Evolutionary conservation across 2,329 filamentous ascomycete genomes (phyloP).

Genomic region (Venturia pyrina): DNA sequence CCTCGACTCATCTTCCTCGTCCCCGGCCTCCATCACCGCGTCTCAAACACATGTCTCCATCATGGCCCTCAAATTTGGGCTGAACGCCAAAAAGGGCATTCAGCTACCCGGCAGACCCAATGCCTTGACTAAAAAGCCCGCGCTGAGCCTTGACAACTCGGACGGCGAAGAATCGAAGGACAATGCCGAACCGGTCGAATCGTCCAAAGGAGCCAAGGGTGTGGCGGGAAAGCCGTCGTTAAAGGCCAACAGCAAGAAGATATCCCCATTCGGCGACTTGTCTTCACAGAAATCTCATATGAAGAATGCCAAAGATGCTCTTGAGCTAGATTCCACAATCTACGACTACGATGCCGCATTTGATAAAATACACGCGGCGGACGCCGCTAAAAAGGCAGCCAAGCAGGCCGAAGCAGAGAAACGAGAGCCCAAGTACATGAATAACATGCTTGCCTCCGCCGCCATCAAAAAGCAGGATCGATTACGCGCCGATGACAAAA

Average conservation of each 20-base stretch:
- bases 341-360: slow-evolving; percentile 83
- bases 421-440: slow-evolving; percentile 69
- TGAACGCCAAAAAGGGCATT: slow-evolving; percentile 6
- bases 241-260: slow-evolving; percentile 23
- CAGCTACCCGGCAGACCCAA: slow-evolving; percentile 23
- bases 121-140: slow-evolving; percentile 26
- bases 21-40: neutral
- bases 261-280: slow-evolving; percentile 49
- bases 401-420: slow-evolving; percentile 45
- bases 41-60: neutral
- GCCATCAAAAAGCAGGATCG: slow-evolving; percentile 69
- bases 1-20: neutral
- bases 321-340: slow-evolving; percentile 59
- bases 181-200: slow-evolving; percentile 35
- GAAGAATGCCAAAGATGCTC: slow-evolving; percentile 54
- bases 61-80: slow-evolving; percentile 12
- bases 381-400: slow-evolving; percentile 46
- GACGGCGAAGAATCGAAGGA: slow-evolving; percentile 39
- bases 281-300: slow-evolving; percentile 54
- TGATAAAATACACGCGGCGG: slow-evolving; percentile 56
- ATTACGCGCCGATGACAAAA: slow-evolving; percentile 69
- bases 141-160: slow-evolving; percentile 44
- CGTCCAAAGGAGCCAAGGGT: slow-evolving; percentile 18
- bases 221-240: slow-evolving; percentile 22
- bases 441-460: slow-evolving; percentile 60